These are phyloP conservation scores for Chamaecrista fasciculata DNA, from an alignment of 306 rosid genomes.

Conservation along the genomic window DNA sequence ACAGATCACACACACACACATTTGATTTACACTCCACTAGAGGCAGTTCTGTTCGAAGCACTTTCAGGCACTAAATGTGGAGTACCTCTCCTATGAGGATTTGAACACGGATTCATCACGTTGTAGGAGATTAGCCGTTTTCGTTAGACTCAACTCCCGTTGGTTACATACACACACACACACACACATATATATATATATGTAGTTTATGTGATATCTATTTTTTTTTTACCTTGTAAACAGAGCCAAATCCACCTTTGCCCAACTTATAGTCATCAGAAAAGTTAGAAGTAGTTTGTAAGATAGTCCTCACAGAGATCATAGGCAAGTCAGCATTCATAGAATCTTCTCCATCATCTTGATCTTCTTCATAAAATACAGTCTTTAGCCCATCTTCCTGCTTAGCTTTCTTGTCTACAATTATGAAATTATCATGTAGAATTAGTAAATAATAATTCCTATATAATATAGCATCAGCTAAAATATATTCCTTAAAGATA, in stretches of 20 bases:
- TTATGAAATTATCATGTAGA: slow-evolving; percentile 11
- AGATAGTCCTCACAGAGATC: slow-evolving; percentile 36
- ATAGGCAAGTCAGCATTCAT: slow-evolving; percentile 35
- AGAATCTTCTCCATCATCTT: slow-evolving; percentile 19
- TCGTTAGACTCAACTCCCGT: no score
- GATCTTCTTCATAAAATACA: slow-evolving; percentile 30
- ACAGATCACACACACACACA: no score
- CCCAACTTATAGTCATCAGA: slow-evolving; percentile 35
- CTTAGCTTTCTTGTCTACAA: slow-evolving; percentile 12
- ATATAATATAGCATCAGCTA: neutral
- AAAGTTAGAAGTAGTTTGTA: slow-evolving; percentile 30
- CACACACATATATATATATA: neutral
- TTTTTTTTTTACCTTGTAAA: slow-evolving; percentile 37
- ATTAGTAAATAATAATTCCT: neutral
- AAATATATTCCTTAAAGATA: neutral
- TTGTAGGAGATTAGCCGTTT: no score
- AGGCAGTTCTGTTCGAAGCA: no score
- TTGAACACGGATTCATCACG: no score
- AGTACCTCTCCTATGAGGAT: no score
- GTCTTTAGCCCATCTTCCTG: slow-evolving; percentile 24
- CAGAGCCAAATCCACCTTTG: slow-evolving; percentile 51
- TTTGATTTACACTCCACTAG: no score
- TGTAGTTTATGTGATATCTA: no score
- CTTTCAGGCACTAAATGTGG: no score
- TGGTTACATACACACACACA: no score